Conservation (phyloP, 768 basidiomycete genomes). For the Serendipita sp. region DNA sequence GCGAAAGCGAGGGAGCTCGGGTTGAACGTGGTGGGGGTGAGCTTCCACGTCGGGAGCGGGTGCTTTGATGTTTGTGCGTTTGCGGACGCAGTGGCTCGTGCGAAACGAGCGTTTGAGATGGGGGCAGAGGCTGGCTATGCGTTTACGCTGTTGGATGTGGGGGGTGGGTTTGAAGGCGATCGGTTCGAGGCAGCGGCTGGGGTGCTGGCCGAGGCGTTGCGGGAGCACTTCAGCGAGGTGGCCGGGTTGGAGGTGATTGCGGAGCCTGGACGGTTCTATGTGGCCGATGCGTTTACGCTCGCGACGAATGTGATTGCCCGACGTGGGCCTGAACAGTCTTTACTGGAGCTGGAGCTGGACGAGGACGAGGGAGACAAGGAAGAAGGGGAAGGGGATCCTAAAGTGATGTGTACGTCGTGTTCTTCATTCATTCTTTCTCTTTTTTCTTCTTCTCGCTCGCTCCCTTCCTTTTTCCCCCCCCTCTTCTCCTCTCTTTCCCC, state of each 20-base stretch:
- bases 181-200: conserved; percentile 68
- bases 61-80: conserved; percentile 88
- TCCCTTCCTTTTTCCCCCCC: neutral
- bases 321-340: conserved; percentile 35
- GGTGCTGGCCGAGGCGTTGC: conserved; percentile 55
- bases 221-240: conserved; percentile 46
- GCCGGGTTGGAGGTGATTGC: conserved; percentile 67
- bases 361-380: conserved; percentile 19
- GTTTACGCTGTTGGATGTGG: conserved; percentile 80
- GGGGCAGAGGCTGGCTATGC: conserved; percentile 62
- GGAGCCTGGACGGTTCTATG: conserved; percentile 91
- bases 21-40: conserved; percentile 83
- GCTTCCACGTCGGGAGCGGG: conserved; percentile 96
- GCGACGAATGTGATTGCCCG: conserved; percentile 90
- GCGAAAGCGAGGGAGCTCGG: conserved; percentile 59
- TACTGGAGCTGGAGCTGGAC: conserved; percentile 14
- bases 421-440: neutral
- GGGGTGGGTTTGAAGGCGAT: conserved; percentile 88
- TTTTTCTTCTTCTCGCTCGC: conserved; percentile 13
- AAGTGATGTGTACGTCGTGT: conserved; percentile 74
- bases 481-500: neutral
- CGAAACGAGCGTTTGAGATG: conserved; percentile 76
- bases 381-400: conserved; percentile 26
- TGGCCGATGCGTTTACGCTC: conserved; percentile 80
- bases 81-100: conserved; percentile 73